These are phyloP conservation scores for Fragilariopsis cylindrus DNA, from an alignment of 108 stramenopile genomes.

Conservation along the genomic window DNA sequence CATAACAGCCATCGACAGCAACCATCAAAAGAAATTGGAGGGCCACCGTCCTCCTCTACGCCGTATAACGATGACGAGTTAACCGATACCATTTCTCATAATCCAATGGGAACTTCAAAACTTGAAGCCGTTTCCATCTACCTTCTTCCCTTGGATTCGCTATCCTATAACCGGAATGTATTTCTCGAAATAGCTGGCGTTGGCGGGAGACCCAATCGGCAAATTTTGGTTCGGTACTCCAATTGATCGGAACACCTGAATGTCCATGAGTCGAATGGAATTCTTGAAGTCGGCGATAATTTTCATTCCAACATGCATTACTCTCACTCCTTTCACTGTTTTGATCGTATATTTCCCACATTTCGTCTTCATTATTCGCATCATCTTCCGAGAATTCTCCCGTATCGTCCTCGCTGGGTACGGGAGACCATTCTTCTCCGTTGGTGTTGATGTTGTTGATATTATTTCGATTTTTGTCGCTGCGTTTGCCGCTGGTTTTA, in stretches of 20 bases:
- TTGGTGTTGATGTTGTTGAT: neutral
- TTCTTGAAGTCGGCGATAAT: slow-evolving; percentile 17
- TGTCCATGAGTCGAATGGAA: slow-evolving; percentile 17
- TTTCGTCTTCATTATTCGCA: neutral
- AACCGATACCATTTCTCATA: slow-evolving; percentile 17
- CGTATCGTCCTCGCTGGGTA: neutral
- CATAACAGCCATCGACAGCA: no score
- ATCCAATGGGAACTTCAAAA: slow-evolving; percentile 14
- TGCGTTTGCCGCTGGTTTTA: neutral
- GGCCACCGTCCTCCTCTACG: no score
- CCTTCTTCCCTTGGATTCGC: neutral
- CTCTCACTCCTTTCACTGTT: neutral
- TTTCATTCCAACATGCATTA: slow-evolving; percentile 15
- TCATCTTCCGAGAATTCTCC: neutral
- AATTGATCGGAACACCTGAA: slow-evolving; percentile 1
- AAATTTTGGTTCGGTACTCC: slow-evolving; percentile 2
- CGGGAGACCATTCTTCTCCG: neutral
- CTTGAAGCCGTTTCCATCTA: slow-evolving; percentile 10
- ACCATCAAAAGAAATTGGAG: no score
- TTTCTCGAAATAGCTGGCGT: slow-evolving; percentile 19
- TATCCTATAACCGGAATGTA: slow-evolving; percentile 8
- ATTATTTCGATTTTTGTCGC: neutral
- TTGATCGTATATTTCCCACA: neutral
- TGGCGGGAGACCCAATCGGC: slow-evolving; percentile 15
- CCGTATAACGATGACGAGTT: no score